Conservation (phyloP, 768 basidiomycete species). For the Hydnum rufescens region DNA sequence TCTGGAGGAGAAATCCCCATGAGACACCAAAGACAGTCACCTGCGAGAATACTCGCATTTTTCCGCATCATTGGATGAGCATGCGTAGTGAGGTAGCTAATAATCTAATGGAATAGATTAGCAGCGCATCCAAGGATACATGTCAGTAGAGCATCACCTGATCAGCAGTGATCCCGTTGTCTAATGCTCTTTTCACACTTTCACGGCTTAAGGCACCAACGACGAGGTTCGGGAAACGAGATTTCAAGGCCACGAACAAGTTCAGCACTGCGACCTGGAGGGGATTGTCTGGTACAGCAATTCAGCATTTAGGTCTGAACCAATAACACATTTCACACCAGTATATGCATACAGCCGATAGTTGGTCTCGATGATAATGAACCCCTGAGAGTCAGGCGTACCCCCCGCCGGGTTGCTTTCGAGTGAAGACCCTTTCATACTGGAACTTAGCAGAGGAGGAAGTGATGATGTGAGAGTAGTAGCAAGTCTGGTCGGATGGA, state of each 20-base stretch:
- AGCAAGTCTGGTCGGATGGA: conserved; percentile 85
- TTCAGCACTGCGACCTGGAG: conserved; percentile 91
- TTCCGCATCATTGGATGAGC: conserved; percentile 97
- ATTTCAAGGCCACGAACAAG: conserved; percentile 79
- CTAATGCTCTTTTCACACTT: conserved; percentile 82
- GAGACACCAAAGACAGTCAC: background rate
- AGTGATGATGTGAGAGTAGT: conserved; percentile 88
- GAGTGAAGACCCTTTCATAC: conserved; percentile 25
- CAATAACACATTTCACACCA: conserved; percentile 26
- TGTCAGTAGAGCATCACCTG: conserved; percentile 32
- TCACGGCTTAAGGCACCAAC: conserved; percentile 90
- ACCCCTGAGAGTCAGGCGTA: conserved; percentile 36
- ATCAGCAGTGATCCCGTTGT: conserved; percentile 89
- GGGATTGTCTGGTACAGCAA: conserved; percentile 52
- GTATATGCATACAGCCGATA: conserved; percentile 98
- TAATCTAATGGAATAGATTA: conserved; percentile 54
- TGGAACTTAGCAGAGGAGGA: conserved; percentile 48
- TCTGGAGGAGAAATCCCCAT: conserved; percentile 26
- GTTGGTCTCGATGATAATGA: conserved; percentile 94
- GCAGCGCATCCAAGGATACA: background rate
- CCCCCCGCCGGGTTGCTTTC: conserved; percentile 18
- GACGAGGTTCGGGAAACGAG: conserved; percentile 92
- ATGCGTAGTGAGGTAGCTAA: conserved; percentile 82
- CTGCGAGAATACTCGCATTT: conserved; percentile 53
- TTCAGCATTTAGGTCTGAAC: background rate